Percentiles rank a stretch among this genome's conserved stretches.
Conservation (phyloP, 768 basidiomycete genomes). For the Daedalea quercina region DNA sequence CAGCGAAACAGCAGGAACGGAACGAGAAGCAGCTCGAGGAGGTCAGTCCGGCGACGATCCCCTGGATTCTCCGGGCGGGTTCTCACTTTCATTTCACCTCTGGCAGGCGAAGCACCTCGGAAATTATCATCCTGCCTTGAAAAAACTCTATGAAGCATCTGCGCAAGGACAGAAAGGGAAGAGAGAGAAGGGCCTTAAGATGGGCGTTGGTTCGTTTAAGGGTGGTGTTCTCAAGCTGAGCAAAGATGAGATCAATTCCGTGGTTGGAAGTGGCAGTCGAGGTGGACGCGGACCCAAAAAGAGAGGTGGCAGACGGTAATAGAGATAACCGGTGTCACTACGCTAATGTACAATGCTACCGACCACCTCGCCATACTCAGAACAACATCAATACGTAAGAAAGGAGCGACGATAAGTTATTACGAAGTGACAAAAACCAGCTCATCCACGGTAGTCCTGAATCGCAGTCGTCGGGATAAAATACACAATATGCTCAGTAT, state of each 20-base stretch:
- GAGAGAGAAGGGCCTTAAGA: slow-evolving; percentile 58
- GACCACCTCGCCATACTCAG: no score
- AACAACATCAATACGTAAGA: no score
- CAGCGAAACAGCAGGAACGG: slow-evolving; percentile 52
- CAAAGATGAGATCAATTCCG: slow-evolving; percentile 46
- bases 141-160: slow-evolving; percentile 52
- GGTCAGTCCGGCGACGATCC: slow-evolving; percentile 33
- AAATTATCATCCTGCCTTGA: slow-evolving; percentile 78
- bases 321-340: not conserved
- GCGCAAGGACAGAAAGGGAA: slow-evolving; percentile 28
- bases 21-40: slow-evolving; percentile 55
- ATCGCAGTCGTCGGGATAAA: no score
- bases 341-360: no score
- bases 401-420: no score
- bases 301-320: slow-evolving; percentile 16
- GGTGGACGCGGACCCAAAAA: slow-evolving; percentile 21
- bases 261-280: slow-evolving; percentile 20
- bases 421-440: no score
- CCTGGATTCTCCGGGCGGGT: not conserved
- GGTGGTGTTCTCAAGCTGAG: slow-evolving; percentile 64
- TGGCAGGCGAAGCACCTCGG: slow-evolving; percentile 74
- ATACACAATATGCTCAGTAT: no score
- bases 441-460: no score
- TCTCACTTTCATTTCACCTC: not conserved
- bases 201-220: slow-evolving; percentile 76